phyloP scores from a whole-genome alignment of 768 basidiomycete genomes.

The Gautieria morchelliformis region DNA sequence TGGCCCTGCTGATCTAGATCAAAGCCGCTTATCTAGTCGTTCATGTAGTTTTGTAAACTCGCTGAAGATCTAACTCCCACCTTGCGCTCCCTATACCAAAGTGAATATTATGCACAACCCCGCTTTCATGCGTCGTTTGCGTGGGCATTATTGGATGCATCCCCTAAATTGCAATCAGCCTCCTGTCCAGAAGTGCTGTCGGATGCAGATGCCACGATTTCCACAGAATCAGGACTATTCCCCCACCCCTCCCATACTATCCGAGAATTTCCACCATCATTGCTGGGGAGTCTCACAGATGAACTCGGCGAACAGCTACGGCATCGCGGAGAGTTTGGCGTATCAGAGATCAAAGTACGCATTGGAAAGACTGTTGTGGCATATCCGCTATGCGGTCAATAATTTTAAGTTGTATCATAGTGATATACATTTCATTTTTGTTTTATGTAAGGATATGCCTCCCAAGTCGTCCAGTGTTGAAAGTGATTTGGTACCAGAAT shows the following conservation, averaged over 20 bases:
- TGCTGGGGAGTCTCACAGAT: slow-evolving; percentile 42
- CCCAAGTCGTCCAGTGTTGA: too few relatives aligned
- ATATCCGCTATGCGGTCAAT: slow-evolving; percentile 28
- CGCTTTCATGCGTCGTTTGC: slow-evolving; percentile 85
- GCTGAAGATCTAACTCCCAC: slow-evolving; percentile 47
- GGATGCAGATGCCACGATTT: neutral
- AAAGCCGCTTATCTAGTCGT: neutral
- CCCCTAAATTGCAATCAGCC: slow-evolving; percentile 2
- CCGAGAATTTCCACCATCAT: slow-evolving; percentile 36
- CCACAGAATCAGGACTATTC: neutral
- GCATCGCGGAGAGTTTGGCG: slow-evolving; percentile 40
- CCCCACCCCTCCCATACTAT: slow-evolving; percentile 36
- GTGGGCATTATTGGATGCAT: slow-evolving; percentile 61
- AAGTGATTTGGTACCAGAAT: too few relatives aligned
- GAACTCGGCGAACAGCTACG: slow-evolving; percentile 35
- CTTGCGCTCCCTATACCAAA: slow-evolving; percentile 55
- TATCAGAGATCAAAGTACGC: slow-evolving; percentile 46
- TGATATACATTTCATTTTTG: neutral
- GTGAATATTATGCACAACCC: slow-evolving; percentile 70
- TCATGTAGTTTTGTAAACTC: slow-evolving; percentile 47
- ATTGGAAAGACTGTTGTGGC: slow-evolving; percentile 58
- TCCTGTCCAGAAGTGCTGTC: neutral
- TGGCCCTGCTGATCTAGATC: neutral
- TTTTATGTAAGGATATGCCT: too few relatives aligned
- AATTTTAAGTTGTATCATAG: neutral